These are phyloP conservation scores for Aciculoconidium aculeatum DNA, from an alignment of 805 yeast species.

Conservation along the genomic window DNA sequence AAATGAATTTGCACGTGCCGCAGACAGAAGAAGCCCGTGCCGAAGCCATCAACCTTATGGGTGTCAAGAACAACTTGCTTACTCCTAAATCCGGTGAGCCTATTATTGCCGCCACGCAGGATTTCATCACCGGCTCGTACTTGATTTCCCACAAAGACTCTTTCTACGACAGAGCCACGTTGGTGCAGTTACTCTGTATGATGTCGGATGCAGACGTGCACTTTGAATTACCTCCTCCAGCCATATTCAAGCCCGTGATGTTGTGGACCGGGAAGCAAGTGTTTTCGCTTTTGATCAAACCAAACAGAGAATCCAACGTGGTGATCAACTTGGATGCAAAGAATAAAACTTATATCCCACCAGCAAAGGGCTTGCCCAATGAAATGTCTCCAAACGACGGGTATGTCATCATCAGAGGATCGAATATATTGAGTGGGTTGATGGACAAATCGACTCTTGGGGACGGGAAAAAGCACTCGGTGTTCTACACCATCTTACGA, in stretches of 20 bases:
- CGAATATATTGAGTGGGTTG: conserved; percentile 83
- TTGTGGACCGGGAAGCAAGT: conserved; percentile 98
- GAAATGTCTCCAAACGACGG: conserved; percentile 99
- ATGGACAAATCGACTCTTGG: conserved; percentile 97
- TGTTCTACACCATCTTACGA: conserved; percentile 88
- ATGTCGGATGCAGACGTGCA: conserved; percentile 90
- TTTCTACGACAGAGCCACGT: conserved; percentile 81
- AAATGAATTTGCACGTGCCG: conserved; percentile 97
- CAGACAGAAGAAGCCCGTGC: conserved; percentile 99
- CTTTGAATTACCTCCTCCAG: conserved; percentile 93
- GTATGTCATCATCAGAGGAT: conserved; percentile 82
- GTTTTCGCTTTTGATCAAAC: conserved; percentile 79
- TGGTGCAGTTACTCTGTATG: conserved; percentile 81
- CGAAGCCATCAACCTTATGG: conserved; percentile 98
- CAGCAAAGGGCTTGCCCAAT: conserved; percentile 61
- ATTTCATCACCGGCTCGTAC: conserved; percentile 95
- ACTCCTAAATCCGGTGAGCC: conserved; percentile 99
- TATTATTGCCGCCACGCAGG: conserved; percentile 98
- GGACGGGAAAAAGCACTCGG: conserved; percentile 97
- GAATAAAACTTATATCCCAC: conserved; percentile 83
- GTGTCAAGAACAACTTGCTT: conserved; percentile 87
- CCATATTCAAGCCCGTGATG: conserved; percentile 80
- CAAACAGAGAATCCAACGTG: conserved; percentile 71
- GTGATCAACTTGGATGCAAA: conserved; percentile 90
- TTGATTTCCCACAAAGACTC: conserved; percentile 90